Conservation (phyloP, 2,329 filamentous ascomycete genomes). For the Mycosphaerella arachidis region DNA sequence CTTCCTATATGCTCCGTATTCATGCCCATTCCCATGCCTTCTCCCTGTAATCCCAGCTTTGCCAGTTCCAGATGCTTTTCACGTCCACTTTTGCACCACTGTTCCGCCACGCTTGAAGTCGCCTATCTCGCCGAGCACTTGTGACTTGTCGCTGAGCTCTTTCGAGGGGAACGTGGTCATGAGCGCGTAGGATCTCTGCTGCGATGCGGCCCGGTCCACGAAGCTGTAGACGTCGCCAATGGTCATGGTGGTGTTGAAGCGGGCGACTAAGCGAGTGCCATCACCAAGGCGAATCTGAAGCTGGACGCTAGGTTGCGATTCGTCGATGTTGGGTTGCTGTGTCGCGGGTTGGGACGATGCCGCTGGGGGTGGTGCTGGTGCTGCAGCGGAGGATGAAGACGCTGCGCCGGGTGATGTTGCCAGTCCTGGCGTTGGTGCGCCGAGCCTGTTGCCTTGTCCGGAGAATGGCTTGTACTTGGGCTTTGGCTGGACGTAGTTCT, state of each 20-base stretch:
- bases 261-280: constrained; percentile 69
- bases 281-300: constrained; percentile 76
- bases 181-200: constrained; percentile 63
- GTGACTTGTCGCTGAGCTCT: constrained; percentile 65
- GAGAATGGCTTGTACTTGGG: constrained; percentile 72
- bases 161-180: constrained; percentile 81
- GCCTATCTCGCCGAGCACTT: constrained; percentile 43
- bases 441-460: constrained; percentile 67
- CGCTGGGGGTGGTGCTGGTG: constrained; percentile 31
- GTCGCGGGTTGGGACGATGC: constrained; percentile 27
- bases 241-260: constrained; percentile 77
- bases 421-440: constrained; percentile 68
- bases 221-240: constrained; percentile 74
- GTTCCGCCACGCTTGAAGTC: constrained; percentile 51
- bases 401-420: constrained; percentile 31
- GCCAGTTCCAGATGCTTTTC: neutral
- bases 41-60: neutral
- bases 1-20: neutral
- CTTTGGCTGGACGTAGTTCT: constrained; percentile 68
- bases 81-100: constrained; percentile 54
- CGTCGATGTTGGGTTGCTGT: constrained; percentile 51
- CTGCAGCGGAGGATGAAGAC: constrained; percentile 30
- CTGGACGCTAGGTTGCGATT: constrained; percentile 62
- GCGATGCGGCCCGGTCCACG: constrained; percentile 59
- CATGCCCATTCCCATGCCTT: neutral